A percentile compares a stretch with the other conserved stretches of the same genome.
These are phyloP conservation scores for Aciculoconidium aculeatum DNA, from an alignment of 805 yeast species.

Conservation along the genomic window DNA sequence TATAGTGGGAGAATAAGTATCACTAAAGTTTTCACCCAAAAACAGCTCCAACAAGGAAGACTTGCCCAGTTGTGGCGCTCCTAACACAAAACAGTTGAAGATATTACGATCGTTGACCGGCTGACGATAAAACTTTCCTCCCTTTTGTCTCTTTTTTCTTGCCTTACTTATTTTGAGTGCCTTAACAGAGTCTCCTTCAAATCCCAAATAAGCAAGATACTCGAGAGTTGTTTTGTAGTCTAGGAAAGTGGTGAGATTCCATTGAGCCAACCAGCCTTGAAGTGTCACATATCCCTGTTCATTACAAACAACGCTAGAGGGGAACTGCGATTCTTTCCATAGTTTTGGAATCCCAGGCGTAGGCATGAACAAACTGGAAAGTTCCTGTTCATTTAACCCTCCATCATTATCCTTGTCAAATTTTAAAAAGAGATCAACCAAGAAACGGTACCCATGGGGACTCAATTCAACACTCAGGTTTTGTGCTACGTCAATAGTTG, in stretches of 20 bases:
- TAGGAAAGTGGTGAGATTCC: slow-evolving; percentile 93
- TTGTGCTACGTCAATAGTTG: slow-evolving; percentile 67
- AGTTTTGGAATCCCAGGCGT: slow-evolving; percentile 89
- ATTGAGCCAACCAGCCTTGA: slow-evolving; percentile 98
- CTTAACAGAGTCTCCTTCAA: slow-evolving; percentile 40
- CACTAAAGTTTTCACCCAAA: slow-evolving; percentile 65
- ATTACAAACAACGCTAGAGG: slow-evolving; percentile 81
- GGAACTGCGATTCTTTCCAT: slow-evolving; percentile 85
- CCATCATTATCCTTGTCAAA: slow-evolving; percentile 97
- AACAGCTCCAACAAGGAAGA: slow-evolving; percentile 80
- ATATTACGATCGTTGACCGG: slow-evolving; percentile 79
- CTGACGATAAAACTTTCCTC: slow-evolving; percentile 58
- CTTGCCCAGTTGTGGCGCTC: slow-evolving; percentile 84
- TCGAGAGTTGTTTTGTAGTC: slow-evolving; percentile 82
- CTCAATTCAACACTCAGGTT: slow-evolving; percentile 83
- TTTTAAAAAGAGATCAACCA: slow-evolving; percentile 81
- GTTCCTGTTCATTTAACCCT: slow-evolving; percentile 73
- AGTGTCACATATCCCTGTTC: slow-evolving; percentile 85
- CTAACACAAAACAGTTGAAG: slow-evolving; percentile 83
- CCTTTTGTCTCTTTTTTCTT: slow-evolving; percentile 62
- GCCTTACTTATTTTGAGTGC: slow-evolving; percentile 78
- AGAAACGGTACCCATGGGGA: slow-evolving; percentile 85
- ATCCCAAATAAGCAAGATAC: slow-evolving; percentile 86
- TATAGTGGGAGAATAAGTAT: slow-evolving; percentile 72
- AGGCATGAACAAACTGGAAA: slow-evolving; percentile 66